phyloP scores from a whole-genome alignment of 441 rosid species.

The Omphalea diandra region DNA sequence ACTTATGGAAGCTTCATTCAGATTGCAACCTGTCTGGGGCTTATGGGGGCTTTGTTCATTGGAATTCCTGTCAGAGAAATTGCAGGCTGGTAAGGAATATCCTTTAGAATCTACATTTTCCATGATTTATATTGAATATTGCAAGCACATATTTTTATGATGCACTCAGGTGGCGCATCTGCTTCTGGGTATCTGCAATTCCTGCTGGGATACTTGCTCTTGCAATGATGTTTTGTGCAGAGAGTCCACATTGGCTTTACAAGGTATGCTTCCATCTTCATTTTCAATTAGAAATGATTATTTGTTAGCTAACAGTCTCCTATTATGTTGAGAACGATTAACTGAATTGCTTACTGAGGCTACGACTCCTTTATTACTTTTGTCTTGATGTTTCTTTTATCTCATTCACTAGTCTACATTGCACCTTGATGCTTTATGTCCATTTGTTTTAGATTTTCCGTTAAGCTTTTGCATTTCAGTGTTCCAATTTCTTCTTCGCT shows the following conservation, averaged over 20 bases:
- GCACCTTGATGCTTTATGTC: not conserved
- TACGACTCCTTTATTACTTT: not conserved
- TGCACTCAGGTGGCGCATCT: slow-evolving; percentile 85
- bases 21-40: slow-evolving; percentile 91
- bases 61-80: slow-evolving; percentile 81
- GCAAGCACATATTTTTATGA: not conserved
- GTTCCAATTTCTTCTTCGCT: not conserved
- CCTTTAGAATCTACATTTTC: not conserved
- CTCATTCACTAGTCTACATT: not conserved
- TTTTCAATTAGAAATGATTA: not conserved
- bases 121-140: slow-evolving; percentile 9
- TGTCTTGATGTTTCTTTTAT: not conserved
- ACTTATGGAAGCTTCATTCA: slow-evolving; percentile 94
- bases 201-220: slow-evolving; percentile 85
- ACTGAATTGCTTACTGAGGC: not conserved
- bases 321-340: not conserved
- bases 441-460: not conserved
- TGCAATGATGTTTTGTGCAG: slow-evolving; percentile 72
- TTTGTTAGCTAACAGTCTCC: not conserved
- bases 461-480: not conserved
- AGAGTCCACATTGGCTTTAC: slow-evolving; percentile 97
- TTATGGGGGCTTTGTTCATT: slow-evolving; percentile 69
- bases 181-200: slow-evolving; percentile 78
- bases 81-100: slow-evolving; percentile 67
- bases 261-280: slow-evolving; percentile 51